phyloP scores from a whole-genome alignment of 164 flowering plant species.

The Brasenia schreberi region DNA sequence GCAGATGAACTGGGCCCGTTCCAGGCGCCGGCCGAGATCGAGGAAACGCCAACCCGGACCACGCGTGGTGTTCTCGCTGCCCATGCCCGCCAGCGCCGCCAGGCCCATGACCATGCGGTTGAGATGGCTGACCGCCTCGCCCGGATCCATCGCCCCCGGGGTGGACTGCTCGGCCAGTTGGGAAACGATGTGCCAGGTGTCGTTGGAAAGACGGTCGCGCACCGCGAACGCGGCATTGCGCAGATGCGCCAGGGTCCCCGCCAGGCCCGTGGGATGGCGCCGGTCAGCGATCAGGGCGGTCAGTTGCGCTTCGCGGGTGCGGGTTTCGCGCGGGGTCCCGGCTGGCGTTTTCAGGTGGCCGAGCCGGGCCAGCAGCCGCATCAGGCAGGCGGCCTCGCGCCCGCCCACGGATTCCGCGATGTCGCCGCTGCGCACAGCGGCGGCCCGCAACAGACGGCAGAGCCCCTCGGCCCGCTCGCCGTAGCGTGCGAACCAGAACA shows the following conservation, averaged over 20 bases:
- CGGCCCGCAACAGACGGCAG: background rate
- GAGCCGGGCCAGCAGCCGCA: background rate
- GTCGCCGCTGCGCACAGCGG: background rate
- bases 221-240: background rate
- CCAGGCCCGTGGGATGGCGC: background rate
- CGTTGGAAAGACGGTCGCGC: too few relatives aligned
- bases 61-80: too few relatives aligned
- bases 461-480: background rate
- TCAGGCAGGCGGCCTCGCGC: background rate
- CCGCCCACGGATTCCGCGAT: background rate
- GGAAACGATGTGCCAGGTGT: too few relatives aligned
- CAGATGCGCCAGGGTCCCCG: background rate
- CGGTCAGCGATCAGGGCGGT: background rate
- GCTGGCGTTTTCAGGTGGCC: background rate
- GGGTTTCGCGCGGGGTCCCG: background rate
- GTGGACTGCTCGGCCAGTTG: too few relatives aligned
- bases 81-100: too few relatives aligned
- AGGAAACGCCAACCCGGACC: too few relatives aligned
- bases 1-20: too few relatives aligned
- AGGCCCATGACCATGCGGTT: too few relatives aligned
- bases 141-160: too few relatives aligned
- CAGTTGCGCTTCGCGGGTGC: background rate
- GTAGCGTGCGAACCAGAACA: conserved; percentile 1
- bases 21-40: too few relatives aligned
- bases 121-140: too few relatives aligned